Evolutionary conservation across 73 alveolate genomes (phyloP).

Genomic region (Paramecium biaurelia): DNA sequence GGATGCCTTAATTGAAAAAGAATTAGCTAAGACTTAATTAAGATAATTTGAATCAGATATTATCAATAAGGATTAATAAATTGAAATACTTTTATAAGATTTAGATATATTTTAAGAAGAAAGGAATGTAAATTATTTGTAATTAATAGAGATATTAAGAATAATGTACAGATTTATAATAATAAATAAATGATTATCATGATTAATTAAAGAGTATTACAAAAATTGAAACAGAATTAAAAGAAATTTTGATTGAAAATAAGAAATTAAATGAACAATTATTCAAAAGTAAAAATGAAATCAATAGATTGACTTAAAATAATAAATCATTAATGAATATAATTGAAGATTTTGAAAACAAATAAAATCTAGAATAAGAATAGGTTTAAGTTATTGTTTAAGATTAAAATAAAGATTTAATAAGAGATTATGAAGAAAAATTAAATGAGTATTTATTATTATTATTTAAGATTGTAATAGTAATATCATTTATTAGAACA

Average conservation of each 20-base stretch:
- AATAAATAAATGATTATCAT: not conserved
- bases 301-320: not conserved
- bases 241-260: not conserved
- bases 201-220: not conserved
- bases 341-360: not conserved
- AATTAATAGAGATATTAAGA: not conserved
- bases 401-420: not conserved
- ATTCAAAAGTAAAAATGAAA: not conserved
- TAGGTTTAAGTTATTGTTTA: not conserved
- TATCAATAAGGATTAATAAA: not conserved
- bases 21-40: not conserved
- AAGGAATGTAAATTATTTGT: not conserved
- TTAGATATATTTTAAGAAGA: not conserved
- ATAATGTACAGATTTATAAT: not conserved
- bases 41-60: not conserved
- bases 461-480: not conserved
- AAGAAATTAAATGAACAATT: not conserved
- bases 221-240: not conserved
- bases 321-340: not conserved
- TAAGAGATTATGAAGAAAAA: not conserved
- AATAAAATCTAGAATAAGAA: not conserved
- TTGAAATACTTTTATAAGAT: not conserved
- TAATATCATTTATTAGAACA: not conserved
- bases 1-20: not conserved
- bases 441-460: not conserved